These are phyloP conservation scores for Biscogniauxia sp. DNA, from an alignment of 2,329 filamentous ascomycete species.

Conservation along the genomic window DNA sequence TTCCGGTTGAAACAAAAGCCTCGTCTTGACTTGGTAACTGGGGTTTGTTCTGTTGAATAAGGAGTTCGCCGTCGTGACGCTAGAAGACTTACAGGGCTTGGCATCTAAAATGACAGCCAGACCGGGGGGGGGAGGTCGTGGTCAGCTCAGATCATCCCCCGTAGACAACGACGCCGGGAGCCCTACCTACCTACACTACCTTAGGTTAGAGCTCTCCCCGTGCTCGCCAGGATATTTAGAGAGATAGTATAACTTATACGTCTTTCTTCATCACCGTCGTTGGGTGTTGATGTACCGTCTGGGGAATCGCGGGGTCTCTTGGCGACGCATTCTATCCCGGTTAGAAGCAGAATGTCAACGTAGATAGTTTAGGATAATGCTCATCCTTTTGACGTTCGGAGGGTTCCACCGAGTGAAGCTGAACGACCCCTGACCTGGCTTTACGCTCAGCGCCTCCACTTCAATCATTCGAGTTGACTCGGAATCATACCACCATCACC, in stretches of 20 bases:
- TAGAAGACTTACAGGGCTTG: background rate
- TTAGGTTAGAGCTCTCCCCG: no score
- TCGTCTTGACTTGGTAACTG: background rate
- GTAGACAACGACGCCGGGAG: background rate
- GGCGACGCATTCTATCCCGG: background rate
- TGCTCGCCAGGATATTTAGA: background rate
- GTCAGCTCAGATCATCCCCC: background rate
- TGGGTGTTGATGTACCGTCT: background rate
- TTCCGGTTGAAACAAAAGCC: background rate
- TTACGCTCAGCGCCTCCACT: background rate
- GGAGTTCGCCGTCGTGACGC: background rate
- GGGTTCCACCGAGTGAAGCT: background rate
- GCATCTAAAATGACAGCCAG: background rate
- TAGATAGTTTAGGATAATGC: background rate
- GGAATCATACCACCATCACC: constrained; percentile 5
- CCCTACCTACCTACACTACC: no score
- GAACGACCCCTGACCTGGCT: background rate
- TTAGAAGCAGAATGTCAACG: background rate
- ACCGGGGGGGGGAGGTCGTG: background rate
- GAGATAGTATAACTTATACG: background rate
- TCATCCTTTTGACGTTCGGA: background rate
- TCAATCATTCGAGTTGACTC: background rate
- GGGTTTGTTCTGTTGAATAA: background rate
- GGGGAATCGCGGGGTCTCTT: background rate
- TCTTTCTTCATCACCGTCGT: background rate